These are phyloP conservation scores for Panicum hallii DNA, from an alignment of 202 grass and related monocot genomes.

Conservation along the genomic window DNA sequence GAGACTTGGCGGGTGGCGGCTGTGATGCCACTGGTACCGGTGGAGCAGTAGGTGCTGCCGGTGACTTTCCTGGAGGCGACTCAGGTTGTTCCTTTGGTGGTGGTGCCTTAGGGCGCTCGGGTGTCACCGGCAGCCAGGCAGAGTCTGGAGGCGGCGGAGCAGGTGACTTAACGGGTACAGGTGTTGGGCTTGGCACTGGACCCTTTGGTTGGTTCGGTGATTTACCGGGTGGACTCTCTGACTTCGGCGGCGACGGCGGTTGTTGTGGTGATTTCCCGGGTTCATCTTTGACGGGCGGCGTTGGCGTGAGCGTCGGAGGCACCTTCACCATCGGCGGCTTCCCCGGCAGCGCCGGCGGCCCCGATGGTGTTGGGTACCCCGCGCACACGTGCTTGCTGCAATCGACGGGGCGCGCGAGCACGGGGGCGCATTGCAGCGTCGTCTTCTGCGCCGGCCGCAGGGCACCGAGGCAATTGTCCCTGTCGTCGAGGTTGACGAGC, in stretches of 20 bases:
- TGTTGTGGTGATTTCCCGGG: no score
- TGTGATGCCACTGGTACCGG: not conserved
- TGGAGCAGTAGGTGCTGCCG: constrained; percentile 20
- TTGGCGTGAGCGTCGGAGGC: not conserved
- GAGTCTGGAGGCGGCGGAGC: constrained; percentile 34
- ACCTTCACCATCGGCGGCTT: constrained; percentile 23
- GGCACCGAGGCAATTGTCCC: constrained; percentile 60
- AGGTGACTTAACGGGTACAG: not conserved
- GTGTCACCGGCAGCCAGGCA: constrained; percentile 23
- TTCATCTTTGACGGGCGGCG: not conserved
- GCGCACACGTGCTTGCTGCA: constrained; percentile 59
- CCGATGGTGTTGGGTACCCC: not conserved
- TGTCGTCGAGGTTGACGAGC: constrained; percentile 58
- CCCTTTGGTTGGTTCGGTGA: no score
- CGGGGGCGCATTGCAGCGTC: constrained; percentile 48
- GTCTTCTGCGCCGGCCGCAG: constrained; percentile 66
- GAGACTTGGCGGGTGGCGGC: not conserved
- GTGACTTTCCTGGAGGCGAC: not conserved
- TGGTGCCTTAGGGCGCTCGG: constrained; percentile 18
- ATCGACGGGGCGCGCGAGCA: constrained; percentile 61
- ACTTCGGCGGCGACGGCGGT: not conserved
- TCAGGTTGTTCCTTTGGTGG: constrained; percentile 18
- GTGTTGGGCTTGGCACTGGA: not conserved
- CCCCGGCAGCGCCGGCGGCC: not conserved
- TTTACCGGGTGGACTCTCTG: no score